phyloP scores from a whole-genome alignment of 805 yeast species.

The Suhomyces xylopsoci region DNA sequence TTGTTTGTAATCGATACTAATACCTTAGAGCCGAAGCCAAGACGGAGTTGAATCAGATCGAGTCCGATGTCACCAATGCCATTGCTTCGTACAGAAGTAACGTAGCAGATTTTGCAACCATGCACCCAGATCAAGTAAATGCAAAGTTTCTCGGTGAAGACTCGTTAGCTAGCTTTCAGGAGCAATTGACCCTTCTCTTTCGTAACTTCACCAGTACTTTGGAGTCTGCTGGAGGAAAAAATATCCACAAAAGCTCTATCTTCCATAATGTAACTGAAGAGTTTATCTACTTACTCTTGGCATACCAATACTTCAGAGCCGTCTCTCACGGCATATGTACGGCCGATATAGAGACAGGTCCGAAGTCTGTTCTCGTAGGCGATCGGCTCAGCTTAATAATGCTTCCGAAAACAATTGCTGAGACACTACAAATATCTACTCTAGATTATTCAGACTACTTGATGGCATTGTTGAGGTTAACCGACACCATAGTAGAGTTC shows the following conservation, averaged over 20 bases:
- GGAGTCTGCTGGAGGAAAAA: not conserved
- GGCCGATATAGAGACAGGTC: not conserved
- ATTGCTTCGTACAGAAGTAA: not conserved
- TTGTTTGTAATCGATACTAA: not conserved
- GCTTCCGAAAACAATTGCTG: constrained; percentile 16
- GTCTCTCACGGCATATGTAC: not conserved
- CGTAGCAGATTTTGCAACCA: not conserved
- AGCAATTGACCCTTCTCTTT: not conserved
- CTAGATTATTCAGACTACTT: constrained; percentile 22
- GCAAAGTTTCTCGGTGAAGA: not conserved
- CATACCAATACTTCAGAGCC: constrained; percentile 12
- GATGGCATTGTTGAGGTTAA: constrained; percentile 18
- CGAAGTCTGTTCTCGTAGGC: not conserved
- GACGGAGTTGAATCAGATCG: not conserved
- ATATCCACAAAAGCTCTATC: not conserved
- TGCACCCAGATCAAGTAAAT: not conserved
- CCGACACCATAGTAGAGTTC: constrained; percentile 23
- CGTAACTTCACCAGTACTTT: not conserved
- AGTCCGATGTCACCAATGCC: not conserved
- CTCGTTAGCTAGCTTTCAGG: not conserved
- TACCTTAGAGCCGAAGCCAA: not conserved
- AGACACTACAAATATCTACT: constrained; percentile 8
- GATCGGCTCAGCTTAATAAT: constrained; percentile 16
- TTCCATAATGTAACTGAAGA: not conserved
- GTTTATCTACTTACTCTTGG: constrained; percentile 13